Conservation (phyloP, 2,329 filamentous ascomycete genomes). For the Trichophyton benhamiae region DNA sequence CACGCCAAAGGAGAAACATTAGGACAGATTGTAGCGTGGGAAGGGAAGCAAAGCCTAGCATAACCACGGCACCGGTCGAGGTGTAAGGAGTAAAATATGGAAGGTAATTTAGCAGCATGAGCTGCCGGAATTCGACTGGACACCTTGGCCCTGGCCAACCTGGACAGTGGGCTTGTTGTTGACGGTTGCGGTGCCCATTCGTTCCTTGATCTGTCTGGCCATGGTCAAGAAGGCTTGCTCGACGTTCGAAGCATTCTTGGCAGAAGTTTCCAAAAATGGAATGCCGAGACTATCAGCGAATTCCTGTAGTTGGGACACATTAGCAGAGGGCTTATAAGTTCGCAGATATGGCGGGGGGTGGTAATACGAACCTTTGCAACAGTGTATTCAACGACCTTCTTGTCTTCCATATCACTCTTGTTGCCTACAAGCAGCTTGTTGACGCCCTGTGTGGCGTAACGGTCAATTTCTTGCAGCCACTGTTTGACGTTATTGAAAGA, state of each 20-base stretch:
- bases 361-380: conserved; percentile 73
- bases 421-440: conserved; percentile 99
- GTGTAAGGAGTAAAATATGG: not conserved
- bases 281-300: conserved; percentile 98
- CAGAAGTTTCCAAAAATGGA: conserved; percentile 97
- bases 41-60: conserved; percentile 8
- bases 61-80: not conserved
- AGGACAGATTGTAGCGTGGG: conserved; percentile 13
- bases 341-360: not conserved
- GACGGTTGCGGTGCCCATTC: conserved; percentile 93
- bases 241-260: conserved; percentile 99
- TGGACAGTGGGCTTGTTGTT: conserved; percentile 98
- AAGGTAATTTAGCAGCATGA: conserved; percentile 67
- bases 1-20: conserved; percentile 12
- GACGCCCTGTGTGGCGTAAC: conserved; percentile 96
- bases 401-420: conserved; percentile 99
- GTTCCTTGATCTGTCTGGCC: conserved; percentile 99
- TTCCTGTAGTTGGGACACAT: conserved; percentile 48
- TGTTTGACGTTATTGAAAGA: conserved; percentile 99
- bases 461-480: conserved; percentile 99
- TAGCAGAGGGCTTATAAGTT: not conserved
- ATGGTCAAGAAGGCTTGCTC: conserved; percentile 99
- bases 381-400: conserved; percentile 99
- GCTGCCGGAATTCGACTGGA: conserved; percentile 72
- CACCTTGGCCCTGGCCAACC: conserved; percentile 86